Conservation (phyloP, 2,329 filamentous ascomycete genomes). For the Didymella sp. region DNA sequence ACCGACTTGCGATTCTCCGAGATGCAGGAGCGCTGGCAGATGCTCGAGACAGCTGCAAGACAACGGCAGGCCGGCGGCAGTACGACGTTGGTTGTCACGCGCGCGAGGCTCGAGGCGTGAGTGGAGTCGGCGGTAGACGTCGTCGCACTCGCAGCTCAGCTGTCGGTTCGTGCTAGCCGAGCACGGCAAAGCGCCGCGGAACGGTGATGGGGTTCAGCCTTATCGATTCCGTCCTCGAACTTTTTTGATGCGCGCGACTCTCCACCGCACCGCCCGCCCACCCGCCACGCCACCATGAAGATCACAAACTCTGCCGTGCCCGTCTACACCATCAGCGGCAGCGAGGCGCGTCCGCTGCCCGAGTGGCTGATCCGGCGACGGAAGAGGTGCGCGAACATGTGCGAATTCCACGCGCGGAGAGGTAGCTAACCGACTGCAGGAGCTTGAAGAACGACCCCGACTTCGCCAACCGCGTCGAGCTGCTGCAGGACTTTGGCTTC, state of each 20-base stretch:
- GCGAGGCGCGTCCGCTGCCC: slow-evolving; percentile 83
- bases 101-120: slow-evolving; percentile 3
- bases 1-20: not conserved
- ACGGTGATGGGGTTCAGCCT: not conserved
- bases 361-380: slow-evolving; percentile 93
- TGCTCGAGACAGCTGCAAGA: not conserved
- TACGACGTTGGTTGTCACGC: slow-evolving; percentile 8
- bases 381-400: slow-evolving; percentile 60
- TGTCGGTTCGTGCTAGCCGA: not conserved
- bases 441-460: slow-evolving; percentile 92
- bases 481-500: slow-evolving; percentile 97
- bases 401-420: slow-evolving; percentile 56
- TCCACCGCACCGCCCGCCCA: not conserved
- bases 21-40: too few species aligned
- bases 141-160: not conserved
- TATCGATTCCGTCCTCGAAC: not conserved
- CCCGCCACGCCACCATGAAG: slow-evolving; percentile 66
- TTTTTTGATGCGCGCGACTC: slow-evolving; percentile 8
- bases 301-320: slow-evolving; percentile 82
- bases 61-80: not conserved
- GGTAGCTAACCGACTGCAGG: slow-evolving; percentile 1
- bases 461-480: slow-evolving; percentile 90
- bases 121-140: slow-evolving; percentile 1
- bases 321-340: slow-evolving; percentile 94
- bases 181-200: not conserved